These are phyloP conservation scores for Trichoderma sp. DNA, from an alignment of 2,329 filamentous ascomycete species.

Conservation along the genomic window DNA sequence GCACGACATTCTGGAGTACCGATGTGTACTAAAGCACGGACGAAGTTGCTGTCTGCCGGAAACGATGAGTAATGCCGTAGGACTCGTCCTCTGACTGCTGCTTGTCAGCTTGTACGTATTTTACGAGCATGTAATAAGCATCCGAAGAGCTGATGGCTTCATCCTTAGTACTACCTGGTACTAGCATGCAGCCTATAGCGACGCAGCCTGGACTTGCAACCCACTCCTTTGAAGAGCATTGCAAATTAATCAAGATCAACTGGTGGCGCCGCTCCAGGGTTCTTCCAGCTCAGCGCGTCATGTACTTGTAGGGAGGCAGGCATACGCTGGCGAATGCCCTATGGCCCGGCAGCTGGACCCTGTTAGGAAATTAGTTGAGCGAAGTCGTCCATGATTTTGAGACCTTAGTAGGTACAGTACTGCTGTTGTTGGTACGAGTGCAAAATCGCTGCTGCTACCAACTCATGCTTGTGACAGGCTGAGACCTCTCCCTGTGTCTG, in stretches of 20 bases:
- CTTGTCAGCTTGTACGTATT: background rate
- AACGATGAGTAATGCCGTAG: background rate
- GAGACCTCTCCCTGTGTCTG: background rate
- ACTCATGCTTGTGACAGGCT: conserved; percentile 5
- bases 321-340: background rate
- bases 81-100: background rate
- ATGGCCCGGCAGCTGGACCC: background rate
- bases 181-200: background rate
- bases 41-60: background rate
- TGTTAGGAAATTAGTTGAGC: background rate
- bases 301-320: background rate
- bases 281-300: background rate
- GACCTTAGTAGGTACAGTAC: background rate
- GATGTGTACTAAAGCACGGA: background rate
- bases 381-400: background rate
- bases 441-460: background rate
- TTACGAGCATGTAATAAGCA: background rate
- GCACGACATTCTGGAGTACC: conserved; percentile 16
- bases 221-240: background rate
- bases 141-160: background rate
- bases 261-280: background rate
- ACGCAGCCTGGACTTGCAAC: background rate
- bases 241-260: conserved; percentile 4
- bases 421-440: background rate
- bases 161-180: background rate